Evolutionary conservation across 2,329 filamentous ascomycete species (phyloP).

Genomic region (Apiospora marii): DNA sequence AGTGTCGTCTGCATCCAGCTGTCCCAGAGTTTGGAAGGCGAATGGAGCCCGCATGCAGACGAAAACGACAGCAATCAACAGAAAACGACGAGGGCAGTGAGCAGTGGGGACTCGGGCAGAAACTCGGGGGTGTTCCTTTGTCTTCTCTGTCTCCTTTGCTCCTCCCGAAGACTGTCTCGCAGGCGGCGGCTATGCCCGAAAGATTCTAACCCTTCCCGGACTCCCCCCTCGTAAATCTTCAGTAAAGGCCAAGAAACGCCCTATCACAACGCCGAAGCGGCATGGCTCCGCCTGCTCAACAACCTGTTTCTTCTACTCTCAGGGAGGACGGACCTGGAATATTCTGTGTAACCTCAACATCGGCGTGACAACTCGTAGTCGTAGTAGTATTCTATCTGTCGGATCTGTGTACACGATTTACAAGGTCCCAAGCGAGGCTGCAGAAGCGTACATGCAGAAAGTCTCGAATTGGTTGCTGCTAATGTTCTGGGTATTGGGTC

Average conservation of each 20-base stretch:
- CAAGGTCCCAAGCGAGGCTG: not conserved
- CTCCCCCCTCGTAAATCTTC: not conserved
- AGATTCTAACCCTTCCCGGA: not conserved
- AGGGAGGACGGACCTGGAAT: not conserved
- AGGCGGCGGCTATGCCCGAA: conserved; percentile 8
- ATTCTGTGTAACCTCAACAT: not conserved
- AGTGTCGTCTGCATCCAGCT: not conserved
- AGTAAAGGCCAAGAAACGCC: not conserved
- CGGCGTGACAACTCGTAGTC: not conserved
- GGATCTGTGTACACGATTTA: not conserved
- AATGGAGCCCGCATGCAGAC: conserved; percentile 3
- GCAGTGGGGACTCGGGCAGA: conserved; percentile 6
- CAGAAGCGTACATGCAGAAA: not conserved
- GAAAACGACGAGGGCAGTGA: not conserved
- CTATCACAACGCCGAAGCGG: not conserved
- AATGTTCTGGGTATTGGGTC: not conserved
- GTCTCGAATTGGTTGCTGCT: not conserved
- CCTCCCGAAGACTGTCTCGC: not conserved
- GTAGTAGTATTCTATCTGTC: not conserved
- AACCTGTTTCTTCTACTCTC: not conserved
- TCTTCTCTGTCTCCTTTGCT: not conserved
- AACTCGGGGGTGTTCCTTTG: conserved; percentile 2
- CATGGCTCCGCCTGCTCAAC: not conserved
- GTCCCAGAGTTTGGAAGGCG: not conserved
- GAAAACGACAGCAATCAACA: not conserved